Conservation (phyloP, 2,329 filamentous ascomycete genomes). For the Fusarium floridanum region DNA sequence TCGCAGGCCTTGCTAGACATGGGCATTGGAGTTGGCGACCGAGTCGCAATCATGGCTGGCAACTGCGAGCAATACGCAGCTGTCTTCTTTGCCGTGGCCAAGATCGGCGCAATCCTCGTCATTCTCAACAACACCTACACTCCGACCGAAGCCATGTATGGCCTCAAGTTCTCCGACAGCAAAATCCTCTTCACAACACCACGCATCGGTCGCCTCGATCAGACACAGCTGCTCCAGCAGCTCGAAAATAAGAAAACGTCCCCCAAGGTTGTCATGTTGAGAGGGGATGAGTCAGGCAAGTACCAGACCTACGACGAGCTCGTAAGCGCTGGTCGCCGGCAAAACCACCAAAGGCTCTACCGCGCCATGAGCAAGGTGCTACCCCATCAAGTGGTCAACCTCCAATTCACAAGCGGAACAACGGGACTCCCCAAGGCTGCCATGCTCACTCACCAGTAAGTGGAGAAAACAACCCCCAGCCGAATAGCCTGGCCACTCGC, state of each 20-base stretch:
- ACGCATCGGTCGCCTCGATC: constrained; percentile 75
- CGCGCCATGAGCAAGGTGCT: constrained; percentile 67
- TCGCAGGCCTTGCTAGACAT: constrained; percentile 76
- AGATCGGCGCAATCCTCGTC: constrained; percentile 77
- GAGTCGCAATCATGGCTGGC: constrained; percentile 82
- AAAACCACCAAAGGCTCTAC: constrained; percentile 64
- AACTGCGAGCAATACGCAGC: constrained; percentile 85
- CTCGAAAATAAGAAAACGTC: constrained; percentile 60
- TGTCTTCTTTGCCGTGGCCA: constrained; percentile 79
- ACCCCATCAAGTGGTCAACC: constrained; percentile 77
- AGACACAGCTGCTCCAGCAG: constrained; percentile 68
- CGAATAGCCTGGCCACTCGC: not conserved
- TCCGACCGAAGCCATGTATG: constrained; percentile 77
- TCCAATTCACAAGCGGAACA: constrained; percentile 83
- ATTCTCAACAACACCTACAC: constrained; percentile 89
- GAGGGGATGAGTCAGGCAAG: constrained; percentile 61
- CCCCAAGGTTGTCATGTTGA: constrained; percentile 71
- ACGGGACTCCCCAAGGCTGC: constrained; percentile 80
- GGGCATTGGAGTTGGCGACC: constrained; percentile 76
- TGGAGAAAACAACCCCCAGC: constrained; percentile 8
- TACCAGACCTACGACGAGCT: constrained; percentile 73
- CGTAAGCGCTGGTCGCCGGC: constrained; percentile 63
- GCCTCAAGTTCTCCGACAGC: constrained; percentile 78
- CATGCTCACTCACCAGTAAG: constrained; percentile 78
- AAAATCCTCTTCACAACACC: constrained; percentile 80